Evolutionary conservation across 2,329 filamentous ascomycete genomes (phyloP).

Genomic region (Fusarium devonianum): DNA sequence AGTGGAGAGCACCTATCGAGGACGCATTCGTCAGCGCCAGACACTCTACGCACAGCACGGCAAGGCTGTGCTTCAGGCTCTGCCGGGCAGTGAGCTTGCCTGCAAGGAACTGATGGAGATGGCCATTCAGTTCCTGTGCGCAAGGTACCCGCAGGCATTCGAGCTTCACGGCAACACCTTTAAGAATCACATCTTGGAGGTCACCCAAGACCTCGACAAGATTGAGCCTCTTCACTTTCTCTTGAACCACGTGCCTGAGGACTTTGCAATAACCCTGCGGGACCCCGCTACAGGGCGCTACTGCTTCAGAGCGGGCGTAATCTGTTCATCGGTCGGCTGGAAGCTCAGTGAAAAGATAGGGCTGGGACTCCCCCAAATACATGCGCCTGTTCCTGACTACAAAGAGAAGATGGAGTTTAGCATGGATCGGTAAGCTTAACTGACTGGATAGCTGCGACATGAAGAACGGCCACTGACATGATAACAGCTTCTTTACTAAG

Average conservation of each 20-base stretch:
- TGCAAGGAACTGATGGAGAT: conserved; percentile 92
- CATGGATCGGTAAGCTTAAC: conserved; percentile 73
- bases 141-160: conserved; percentile 80
- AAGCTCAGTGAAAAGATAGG: conserved; percentile 78
- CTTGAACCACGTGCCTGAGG: conserved; percentile 81
- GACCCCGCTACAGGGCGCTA: conserved; percentile 77
- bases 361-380: conserved; percentile 72
- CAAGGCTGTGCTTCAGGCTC: conserved; percentile 67
- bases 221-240: conserved; percentile 74
- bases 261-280: conserved; percentile 79
- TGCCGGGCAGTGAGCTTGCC: conserved; percentile 79
- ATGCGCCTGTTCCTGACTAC: conserved; percentile 79
- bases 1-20: conserved; percentile 75
- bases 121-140: conserved; percentile 78
- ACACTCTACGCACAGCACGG: conserved; percentile 70
- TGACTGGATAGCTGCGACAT: accelerated
- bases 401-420: conserved; percentile 87
- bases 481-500: conserved; percentile 76
- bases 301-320: conserved; percentile 74
- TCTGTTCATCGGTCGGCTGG: conserved; percentile 85
- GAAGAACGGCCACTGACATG: neutral
- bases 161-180: conserved; percentile 65
- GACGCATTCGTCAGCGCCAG: conserved; percentile 73
- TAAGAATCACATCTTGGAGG: conserved; percentile 72
- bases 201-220: conserved; percentile 64